Evolutionary conservation across 1,284 basidiomycete genomes (phyloP), one percentile per base, ranked within the genome.

Genomic region (Mrakiaceae sp.): DNA sequence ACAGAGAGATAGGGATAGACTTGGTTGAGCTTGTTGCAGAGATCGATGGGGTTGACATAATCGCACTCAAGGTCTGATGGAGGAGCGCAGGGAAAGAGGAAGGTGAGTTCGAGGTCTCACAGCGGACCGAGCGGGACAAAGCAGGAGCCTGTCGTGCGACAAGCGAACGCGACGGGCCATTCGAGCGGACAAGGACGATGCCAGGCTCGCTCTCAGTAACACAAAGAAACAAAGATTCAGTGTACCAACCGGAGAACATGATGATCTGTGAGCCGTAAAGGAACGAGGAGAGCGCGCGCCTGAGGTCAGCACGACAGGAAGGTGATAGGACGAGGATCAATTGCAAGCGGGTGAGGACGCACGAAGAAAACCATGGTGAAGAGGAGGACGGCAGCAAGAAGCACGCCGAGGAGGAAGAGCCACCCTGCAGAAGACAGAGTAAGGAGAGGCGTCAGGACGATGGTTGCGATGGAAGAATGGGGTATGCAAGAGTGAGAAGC

Each of bases 21-120:
- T 79, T 95, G 90, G 78, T 98, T 99, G 73, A 99, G 87, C 81
- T 98, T 98, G 81, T 98, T 98, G 81, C 96, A 98, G 50, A 98
- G 86, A 78, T 99, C 95, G 84, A 98, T 98, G 64, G 95, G 95
- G 80, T 98, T 99, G 81, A 98, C 96, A 80, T 98, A 98, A 82
- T 98, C 73, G 64, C 73, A 69, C 58, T 60, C 57, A 59, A 67
- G 53, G 57, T 63, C 65, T 62, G 48, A 27, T 14, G 40, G 39
- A 7, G 10, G 6, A 3, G 53, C 6, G 46, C 47, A 64, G 51
- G 56, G 12, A 27, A 48, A 42, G 48, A 64, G 46, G 58, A 7
- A 11, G 39, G n/a, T 6, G 12, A 49, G 58, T 5, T 44, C 4
- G 27, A 16, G 46, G 44, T 3, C n/a, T 11, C 8, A 43, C 40